These are phyloP conservation scores for Chrysopogon serrulatus DNA, from an alignment of 176 grass and related monocot genomes.

Conservation along the genomic window DNA sequence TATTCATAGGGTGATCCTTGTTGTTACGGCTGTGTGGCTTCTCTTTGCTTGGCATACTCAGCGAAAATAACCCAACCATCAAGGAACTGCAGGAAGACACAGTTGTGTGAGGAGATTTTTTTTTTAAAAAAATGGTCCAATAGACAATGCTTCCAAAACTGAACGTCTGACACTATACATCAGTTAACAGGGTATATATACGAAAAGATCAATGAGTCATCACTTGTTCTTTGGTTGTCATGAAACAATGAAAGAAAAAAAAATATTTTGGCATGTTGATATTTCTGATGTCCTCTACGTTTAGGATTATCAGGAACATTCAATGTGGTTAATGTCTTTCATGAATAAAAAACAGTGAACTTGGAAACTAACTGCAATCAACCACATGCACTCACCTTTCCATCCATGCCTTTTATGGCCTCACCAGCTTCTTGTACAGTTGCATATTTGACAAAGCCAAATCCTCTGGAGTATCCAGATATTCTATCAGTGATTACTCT, in stretches of 20 bases:
- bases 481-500: constrained; percentile 79
- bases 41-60: constrained; percentile 54
- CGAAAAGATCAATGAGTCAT: background rate
- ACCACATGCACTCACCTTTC: constrained; percentile 48
- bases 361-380: background rate
- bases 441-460: constrained; percentile 85
- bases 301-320: background rate
- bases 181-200: background rate
- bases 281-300: background rate
- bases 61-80: constrained; percentile 87
- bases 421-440: constrained; percentile 61
- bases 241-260: background rate
- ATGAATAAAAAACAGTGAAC: background rate
- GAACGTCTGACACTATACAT: background rate
- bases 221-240: background rate
- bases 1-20: constrained; percentile 13
- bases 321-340: background rate
- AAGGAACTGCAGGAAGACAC: constrained; percentile 49
- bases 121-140: background rate
- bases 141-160: background rate
- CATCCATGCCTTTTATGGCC: constrained; percentile 86
- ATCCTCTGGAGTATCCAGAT: constrained; percentile 82
- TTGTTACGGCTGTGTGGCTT: constrained; percentile 12
- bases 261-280: background rate
- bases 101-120: background rate